Evolutionary conservation across 805 yeast species (phyloP).

Genomic region (Cyberlindnera euphorbiae): DNA sequence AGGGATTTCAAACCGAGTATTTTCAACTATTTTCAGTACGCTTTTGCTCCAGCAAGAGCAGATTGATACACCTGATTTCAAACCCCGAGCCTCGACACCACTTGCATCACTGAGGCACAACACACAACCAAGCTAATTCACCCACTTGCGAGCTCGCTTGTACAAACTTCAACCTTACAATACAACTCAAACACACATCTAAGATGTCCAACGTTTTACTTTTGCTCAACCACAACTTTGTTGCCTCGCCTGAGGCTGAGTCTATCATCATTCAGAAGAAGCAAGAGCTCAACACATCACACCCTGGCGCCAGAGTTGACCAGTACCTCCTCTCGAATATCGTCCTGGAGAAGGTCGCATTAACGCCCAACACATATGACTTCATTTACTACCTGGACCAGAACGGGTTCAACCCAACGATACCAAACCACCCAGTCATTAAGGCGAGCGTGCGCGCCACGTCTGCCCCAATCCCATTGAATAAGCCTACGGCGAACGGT

Average conservation of each 20-base stretch:
- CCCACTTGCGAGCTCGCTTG: no score
- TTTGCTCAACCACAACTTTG: constrained; percentile 23
- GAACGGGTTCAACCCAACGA: constrained; percentile 18
- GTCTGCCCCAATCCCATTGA: constrained; percentile 9
- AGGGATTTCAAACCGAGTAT: no score
- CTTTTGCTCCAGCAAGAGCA: no score
- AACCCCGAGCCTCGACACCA: no score
- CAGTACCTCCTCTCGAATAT: constrained; percentile 25
- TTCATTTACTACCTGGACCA: constrained; percentile 23
- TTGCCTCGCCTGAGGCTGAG: constrained; percentile 22
- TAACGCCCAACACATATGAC: constrained; percentile 21
- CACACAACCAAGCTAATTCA: no score
- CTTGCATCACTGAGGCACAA: no score
- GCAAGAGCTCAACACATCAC: constrained; percentile 10
- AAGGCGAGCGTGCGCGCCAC: constrained; percentile 17
- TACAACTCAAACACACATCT: no score
- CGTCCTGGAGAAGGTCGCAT: constrained; percentile 19
- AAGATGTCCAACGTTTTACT: constrained; percentile 22
- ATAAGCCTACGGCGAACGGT: constrained; percentile 1
- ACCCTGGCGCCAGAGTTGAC: constrained; percentile 16
- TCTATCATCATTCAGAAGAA: constrained; percentile 16
- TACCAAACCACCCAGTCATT: constrained; percentile 24
- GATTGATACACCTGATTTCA: no score
- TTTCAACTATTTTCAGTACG: no score
- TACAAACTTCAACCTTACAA: no score